phyloP scores from a whole-genome alignment of 2,329 filamentous ascomycete genomes.

The Phyllosticta paracitricarpa region DNA sequence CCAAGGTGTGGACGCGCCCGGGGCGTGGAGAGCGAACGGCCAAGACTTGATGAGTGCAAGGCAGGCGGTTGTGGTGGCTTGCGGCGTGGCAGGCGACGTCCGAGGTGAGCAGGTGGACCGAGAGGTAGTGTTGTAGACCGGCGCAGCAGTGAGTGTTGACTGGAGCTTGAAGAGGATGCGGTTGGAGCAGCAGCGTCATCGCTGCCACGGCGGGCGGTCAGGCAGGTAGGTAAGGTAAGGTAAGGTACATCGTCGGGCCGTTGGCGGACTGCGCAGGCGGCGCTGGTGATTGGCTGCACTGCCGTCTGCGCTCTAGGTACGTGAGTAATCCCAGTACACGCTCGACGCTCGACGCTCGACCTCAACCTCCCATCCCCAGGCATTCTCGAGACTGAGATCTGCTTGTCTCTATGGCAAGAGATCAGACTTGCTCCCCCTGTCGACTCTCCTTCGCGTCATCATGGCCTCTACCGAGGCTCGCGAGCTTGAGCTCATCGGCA shows the following conservation, averaged over 20 bases:
- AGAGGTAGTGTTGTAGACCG: not conserved
- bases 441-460: conserved; percentile 5
- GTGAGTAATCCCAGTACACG: not conserved
- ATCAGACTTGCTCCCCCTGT: not conserved
- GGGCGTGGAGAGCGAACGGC: not conserved
- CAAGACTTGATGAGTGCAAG: not conserved
- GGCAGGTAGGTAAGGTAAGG: not conserved
- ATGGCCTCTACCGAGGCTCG: conserved; percentile 47
- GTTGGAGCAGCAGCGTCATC: not conserved
- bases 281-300: not conserved
- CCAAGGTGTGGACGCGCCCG: not conserved
- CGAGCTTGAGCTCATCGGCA: conserved; percentile 74
- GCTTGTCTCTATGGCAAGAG: not conserved
- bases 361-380: not conserved
- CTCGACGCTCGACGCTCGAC: not conserved
- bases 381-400: not conserved
- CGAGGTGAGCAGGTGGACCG: not conserved
- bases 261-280: not conserved
- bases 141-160: not conserved
- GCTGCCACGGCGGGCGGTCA: not conserved
- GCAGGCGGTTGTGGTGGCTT: not conserved
- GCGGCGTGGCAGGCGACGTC: not conserved
- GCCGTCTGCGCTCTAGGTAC: not conserved
- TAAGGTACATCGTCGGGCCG: no score
- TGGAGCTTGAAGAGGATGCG: not conserved